These are phyloP conservation scores for Coemansia furcata DNA, from an alignment of 192 early-diverging fungal genomes.

Conservation along the genomic window DNA sequence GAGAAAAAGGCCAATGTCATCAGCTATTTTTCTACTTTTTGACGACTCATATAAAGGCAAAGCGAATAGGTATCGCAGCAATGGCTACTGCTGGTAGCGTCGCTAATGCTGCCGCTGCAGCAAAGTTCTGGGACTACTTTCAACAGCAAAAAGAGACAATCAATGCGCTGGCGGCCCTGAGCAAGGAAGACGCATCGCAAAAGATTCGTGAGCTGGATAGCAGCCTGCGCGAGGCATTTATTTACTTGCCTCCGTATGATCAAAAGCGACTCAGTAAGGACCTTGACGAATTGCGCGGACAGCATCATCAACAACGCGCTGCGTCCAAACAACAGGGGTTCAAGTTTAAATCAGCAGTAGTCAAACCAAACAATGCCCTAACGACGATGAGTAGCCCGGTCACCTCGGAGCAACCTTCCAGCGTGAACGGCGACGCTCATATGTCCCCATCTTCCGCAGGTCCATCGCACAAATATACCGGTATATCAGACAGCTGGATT, in stretches of 20 bases:
- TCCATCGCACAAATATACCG: not conserved
- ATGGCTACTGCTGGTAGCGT: constrained; percentile 43
- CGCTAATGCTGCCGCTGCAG: constrained; percentile 39
- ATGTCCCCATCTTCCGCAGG: not conserved
- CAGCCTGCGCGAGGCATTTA: constrained; percentile 41
- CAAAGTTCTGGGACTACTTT: constrained; percentile 41
- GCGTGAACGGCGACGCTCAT: not conserved
- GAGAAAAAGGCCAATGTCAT: not conserved
- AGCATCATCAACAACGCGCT: constrained; percentile 9
- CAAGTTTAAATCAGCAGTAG: constrained; percentile 30
- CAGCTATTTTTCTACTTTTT: not conserved
- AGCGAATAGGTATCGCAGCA: not conserved
- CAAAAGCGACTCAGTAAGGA: constrained; percentile 36
- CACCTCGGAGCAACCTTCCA: not conserved
- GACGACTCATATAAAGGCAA: not conserved
- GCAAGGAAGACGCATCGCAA: constrained; percentile 11
- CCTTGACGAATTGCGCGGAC: constrained; percentile 27
- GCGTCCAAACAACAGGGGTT: constrained; percentile 15
- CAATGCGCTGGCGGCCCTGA: not conserved
- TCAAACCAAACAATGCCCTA: not conserved
- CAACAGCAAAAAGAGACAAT: constrained; percentile 30
- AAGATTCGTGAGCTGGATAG: constrained; percentile 31
- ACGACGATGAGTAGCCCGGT: not conserved
- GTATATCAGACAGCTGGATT: constrained; percentile 8
- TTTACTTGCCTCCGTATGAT: constrained; percentile 47